Evolutionary conservation across 371 early-diverging fungal genomes (phyloP), one percentile per base, ranked within the genome.

Genomic region (Gilbertella persicaria): DNA sequence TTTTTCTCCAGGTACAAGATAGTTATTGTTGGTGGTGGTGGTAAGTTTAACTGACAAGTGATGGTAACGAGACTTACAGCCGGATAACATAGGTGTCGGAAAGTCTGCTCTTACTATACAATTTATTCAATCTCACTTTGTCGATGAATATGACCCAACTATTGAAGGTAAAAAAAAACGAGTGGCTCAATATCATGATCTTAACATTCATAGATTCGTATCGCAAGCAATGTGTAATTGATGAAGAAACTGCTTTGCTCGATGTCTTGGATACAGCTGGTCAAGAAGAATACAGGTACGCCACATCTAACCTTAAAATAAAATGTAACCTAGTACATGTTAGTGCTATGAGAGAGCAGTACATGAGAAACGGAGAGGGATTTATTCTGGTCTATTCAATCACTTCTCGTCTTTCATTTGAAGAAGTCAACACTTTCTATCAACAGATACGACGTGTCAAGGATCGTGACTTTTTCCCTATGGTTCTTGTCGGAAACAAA

Each of bases 111-210:
- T 96, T 21, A 93, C 95, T 1, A 93, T 94, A 35, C 92, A 92
- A 60, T 95, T 94, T 66, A 92, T 94, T 45, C 93, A 92, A 67
- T 87, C 90, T 8, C 90, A 90, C 55, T 96, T 95, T 65, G 89
- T 91, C 23, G 93, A 95, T 57, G 94, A 94, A 55, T 94, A 96
- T 60, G 96, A 95, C 66, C 96, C 96, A 28, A 96, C 96, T 5
- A 95, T 96, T 45, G 95, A 95, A 76, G 87, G 87, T 85, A 78
- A 37, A 14, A 39, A n/a, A n/a, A n/a, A n/a, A n/a, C n/a, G n/a
- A n/a, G 3, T 33, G 12, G 8, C 3, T 33, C 13, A 10, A 33
- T 9, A 33, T 33, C 33, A 2, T 33, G 8, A 10, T 28, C 45
- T 30, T 64, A 82, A 33, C 10, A 33, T 33, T 6, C 6, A 33